Conservation (phyloP, 2,329 filamentous ascomycete genomes). For the Thielaviopsis ethacetica region DNA sequence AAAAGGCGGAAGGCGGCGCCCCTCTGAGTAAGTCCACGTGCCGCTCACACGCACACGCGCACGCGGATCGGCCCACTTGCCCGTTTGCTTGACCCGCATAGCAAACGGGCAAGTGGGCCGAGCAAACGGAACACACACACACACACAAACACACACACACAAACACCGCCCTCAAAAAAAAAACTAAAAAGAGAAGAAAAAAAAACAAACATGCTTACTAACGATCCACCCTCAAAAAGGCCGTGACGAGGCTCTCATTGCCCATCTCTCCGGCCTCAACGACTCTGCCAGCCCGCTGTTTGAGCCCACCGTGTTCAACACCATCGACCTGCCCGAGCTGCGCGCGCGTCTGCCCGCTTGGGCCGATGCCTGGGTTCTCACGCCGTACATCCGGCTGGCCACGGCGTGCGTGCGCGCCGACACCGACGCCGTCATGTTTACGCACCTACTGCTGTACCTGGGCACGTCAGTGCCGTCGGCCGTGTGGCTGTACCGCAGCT, state of each 20-base stretch:
- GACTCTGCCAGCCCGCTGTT: slow-evolving; percentile 25
- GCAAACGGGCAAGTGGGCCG: background rate
- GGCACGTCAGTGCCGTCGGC: slow-evolving; percentile 55
- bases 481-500: slow-evolving; percentile 44
- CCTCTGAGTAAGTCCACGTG: background rate
- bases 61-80: too few species aligned
- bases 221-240: background rate
- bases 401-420: slow-evolving; percentile 41
- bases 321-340: slow-evolving; percentile 23
- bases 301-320: slow-evolving; percentile 30
- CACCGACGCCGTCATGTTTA: slow-evolving; percentile 64
- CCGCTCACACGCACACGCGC: too few species aligned
- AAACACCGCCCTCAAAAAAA: background rate
- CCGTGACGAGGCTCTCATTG: slow-evolving; percentile 19
- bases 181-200: background rate
- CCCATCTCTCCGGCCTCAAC: slow-evolving; percentile 24
- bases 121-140: too few species aligned
- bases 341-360: slow-evolving; percentile 20
- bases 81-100: background rate
- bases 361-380: slow-evolving; percentile 33
- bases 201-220: background rate
- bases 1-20: background rate
- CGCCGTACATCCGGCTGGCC: slow-evolving; percentile 42
- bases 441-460: slow-evolving; percentile 58
- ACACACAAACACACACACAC: too few species aligned